These are phyloP conservation scores for Hyphodiscus sp. DNA, from an alignment of 2,329 filamentous ascomycete species.

Conservation along the genomic window DNA sequence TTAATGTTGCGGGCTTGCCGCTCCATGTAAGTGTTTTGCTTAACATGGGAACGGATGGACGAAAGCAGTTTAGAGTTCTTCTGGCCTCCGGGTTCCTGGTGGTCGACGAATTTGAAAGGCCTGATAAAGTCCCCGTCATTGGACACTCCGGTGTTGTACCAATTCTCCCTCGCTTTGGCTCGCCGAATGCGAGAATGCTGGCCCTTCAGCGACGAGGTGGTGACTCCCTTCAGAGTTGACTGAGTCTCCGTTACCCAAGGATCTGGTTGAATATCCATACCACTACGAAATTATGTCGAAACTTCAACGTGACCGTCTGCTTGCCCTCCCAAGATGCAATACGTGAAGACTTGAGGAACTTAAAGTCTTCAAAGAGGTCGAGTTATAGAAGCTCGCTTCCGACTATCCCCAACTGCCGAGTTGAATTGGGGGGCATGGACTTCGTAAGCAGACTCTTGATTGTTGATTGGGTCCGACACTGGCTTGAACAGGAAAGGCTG, in stretches of 20 bases:
- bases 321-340: background rate
- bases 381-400: background rate
- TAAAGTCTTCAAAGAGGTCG: background rate
- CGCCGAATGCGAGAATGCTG: background rate
- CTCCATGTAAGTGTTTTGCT: background rate
- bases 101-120: background rate
- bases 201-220: background rate
- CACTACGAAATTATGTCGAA: background rate
- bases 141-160: background rate
- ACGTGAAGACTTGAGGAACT: background rate
- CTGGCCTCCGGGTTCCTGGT: background rate
- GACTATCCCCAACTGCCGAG: too few relatives aligned
- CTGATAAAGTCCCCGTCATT: background rate
- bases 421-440: too few relatives aligned
- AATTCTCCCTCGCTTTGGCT: background rate
- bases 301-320: background rate
- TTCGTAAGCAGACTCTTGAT: background rate
- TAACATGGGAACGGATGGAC: background rate
- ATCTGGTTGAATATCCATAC: background rate
- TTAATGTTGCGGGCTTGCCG: background rate
- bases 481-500: background rate
- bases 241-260: background rate
- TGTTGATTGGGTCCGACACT: background rate
- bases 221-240: background rate
- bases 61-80: background rate